Percentiles rank a stretch among this genome's conserved stretches.
Conservation (phyloP, 441 rosid species). For the Eutrema salsugineum region DNA sequence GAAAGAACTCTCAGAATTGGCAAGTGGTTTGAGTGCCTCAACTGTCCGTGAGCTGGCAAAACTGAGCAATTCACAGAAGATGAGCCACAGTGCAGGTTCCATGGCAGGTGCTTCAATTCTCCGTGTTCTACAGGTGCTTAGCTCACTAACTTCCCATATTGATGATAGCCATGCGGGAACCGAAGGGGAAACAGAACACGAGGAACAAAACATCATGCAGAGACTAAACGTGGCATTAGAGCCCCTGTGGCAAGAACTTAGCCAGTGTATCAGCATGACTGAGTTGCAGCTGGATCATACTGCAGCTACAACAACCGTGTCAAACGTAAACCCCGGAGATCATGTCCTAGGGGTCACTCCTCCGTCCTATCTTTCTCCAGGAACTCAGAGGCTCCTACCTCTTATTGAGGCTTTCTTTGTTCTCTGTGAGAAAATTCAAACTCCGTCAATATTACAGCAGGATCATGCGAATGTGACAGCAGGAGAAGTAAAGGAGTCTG, state of each 20-base stretch:
- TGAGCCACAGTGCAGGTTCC: slow-evolving; percentile 84
- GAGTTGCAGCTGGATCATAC: slow-evolving; percentile 81
- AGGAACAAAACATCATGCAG: slow-evolving; percentile 75
- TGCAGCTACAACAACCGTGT: slow-evolving; percentile 36
- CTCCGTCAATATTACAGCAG: slow-evolving; percentile 54
- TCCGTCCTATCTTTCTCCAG: slow-evolving; percentile 80
- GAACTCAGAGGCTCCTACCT: slow-evolving; percentile 91
- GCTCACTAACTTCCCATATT: slow-evolving; percentile 52
- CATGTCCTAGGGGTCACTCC: slow-evolving; percentile 55
- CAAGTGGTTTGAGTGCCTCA: slow-evolving; percentile 73
- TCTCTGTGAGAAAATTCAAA: slow-evolving; percentile 88
- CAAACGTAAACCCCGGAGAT: slow-evolving; percentile 55
- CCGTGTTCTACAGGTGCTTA: slow-evolving; percentile 87
- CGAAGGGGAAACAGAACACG: slow-evolving; percentile 51
- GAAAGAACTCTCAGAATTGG: slow-evolving; percentile 69
- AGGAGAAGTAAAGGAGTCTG: slow-evolving; percentile 81
- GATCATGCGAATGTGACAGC: slow-evolving; percentile 69
- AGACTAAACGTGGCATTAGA: slow-evolving; percentile 70
- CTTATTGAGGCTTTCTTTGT: slow-evolving; percentile 98
- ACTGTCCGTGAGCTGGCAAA: slow-evolving; percentile 81
- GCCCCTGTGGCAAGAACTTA: slow-evolving; percentile 94
- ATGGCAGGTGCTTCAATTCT: slow-evolving; percentile 94
- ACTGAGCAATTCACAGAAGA: slow-evolving; percentile 72
- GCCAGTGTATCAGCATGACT: slow-evolving; percentile 82
- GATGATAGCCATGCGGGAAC: slow-evolving; percentile 37